phyloP scores from a whole-genome alignment of 1,284 basidiomycete genomes.

The Ustilago shanxiensis region DNA sequence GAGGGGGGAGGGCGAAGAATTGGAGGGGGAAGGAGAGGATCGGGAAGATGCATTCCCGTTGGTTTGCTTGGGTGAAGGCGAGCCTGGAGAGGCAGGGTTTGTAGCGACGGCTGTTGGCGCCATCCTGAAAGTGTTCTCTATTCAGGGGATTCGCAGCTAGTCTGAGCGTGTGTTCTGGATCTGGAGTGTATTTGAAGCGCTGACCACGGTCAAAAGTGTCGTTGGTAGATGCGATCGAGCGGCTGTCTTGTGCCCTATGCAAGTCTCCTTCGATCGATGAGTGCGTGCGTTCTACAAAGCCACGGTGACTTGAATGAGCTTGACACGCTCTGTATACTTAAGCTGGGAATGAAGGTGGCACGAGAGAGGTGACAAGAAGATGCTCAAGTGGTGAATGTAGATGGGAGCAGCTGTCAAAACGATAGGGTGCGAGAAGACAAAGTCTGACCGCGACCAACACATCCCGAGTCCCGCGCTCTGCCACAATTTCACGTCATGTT shows the following conservation, averaged over 20 bases:
- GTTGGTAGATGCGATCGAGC: background rate
- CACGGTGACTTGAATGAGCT: background rate
- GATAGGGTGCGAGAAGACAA: background rate
- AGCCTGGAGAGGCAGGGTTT: slow-evolving; percentile 19
- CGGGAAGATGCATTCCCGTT: background rate
- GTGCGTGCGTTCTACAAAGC: background rate
- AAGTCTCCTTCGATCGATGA: background rate
- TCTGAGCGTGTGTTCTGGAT: background rate
- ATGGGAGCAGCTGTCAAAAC: background rate
- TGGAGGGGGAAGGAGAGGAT: slow-evolving; percentile 4
- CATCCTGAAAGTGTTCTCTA: slow-evolving; percentile 10
- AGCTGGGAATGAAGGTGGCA: background rate
- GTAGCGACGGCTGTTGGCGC: slow-evolving; percentile 16
- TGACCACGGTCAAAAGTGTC: no score
- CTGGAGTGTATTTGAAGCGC: background rate
- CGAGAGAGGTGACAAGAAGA: background rate
- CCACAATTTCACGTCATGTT: background rate
- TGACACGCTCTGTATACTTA: background rate
- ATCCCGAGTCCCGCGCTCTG: background rate
- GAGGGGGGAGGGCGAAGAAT: slow-evolving; percentile 9
- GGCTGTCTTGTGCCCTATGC: no score
- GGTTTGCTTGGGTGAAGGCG: slow-evolving; percentile 10
- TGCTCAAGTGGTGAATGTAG: background rate
- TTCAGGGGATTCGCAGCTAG: background rate
- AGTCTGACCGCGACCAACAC: slow-evolving; percentile 1